Base-by-base conservation (phyloP, 2,329 filamentous ascomycete species). In the Pseudogymnoascus sp. region DNA sequence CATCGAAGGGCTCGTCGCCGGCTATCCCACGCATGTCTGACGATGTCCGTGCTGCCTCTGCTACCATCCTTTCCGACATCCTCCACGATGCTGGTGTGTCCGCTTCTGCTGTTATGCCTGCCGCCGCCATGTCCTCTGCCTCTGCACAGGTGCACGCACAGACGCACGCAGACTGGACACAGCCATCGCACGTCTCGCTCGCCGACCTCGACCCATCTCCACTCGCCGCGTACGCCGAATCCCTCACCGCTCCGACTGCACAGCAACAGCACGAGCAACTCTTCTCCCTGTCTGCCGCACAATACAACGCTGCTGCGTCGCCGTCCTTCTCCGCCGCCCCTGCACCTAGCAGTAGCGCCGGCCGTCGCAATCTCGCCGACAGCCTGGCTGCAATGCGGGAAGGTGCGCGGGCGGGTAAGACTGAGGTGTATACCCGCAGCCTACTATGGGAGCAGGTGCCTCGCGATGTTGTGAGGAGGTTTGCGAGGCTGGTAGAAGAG, bases 381-480 rank as follows among this genome's bases (percentile, higher is more conserved):
- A 87, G 91, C 6, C 82, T 97, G 53, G 85, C 88, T 58, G 86
- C 84, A 50, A 90, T 96, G 85, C 86, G 90, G 66, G 78, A 78
- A 67, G 83, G 80, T 69, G 83, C 80, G 70, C 90, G 90, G 75
- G 83, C 88, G 67, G 83, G 83, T 59, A 88, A 87, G 57, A 89
- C 92, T 62, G 91, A 97, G 69, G 90, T 97, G 41, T 96, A 96
- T 77, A 95, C 92, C 35, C 84, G 93, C 62, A 96, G 91, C 64
- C 81, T 97, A 64, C 85, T 97, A 62, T 96, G 91, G 90, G 91
- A 97, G 71, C 90, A 92, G 75, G 92, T 97, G 68, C 92, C 94
- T 12, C 83, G 85, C 68, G 91, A 97, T 66, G 91, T 97, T 57
- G 91, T 99, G 60, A 85, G 87, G 68, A 91, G 93, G 73, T 97